Conservation (phyloP, 192 early-diverging fungal species). For the Backusella tuberculispora region DNA sequence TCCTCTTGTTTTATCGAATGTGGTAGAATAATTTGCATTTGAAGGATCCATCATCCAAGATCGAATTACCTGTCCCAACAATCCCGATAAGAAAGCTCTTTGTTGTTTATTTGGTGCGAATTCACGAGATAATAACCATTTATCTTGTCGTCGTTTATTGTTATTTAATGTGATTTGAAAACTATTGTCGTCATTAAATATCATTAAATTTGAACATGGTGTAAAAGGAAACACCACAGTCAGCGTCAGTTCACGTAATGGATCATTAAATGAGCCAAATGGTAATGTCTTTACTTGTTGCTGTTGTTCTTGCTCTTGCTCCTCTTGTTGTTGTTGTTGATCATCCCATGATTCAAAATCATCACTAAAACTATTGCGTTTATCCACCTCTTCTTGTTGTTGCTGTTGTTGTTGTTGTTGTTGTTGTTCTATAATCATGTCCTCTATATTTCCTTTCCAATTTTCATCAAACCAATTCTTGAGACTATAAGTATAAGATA, state of each 20-base stretch:
- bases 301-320: background rate
- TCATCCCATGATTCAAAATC: constrained; percentile 25
- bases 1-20: constrained; percentile 5
- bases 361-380: constrained; percentile 6
- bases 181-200: background rate
- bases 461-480: constrained; percentile 61
- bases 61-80: constrained; percentile 47
- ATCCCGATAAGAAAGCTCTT: constrained; percentile 43
- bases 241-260: constrained; percentile 47
- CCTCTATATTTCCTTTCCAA: constrained; percentile 46
- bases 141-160: background rate
- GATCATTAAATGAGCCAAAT: constrained; percentile 60
- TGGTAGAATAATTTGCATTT: constrained; percentile 24
- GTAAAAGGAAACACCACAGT: constrained; percentile 50
- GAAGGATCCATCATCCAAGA: constrained; percentile 52
- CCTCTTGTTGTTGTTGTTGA: constrained; percentile 24
- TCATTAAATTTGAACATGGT: background rate
- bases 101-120: constrained; percentile 48
- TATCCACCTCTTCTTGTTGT: background rate
- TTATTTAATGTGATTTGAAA: background rate
- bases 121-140: constrained; percentile 44
- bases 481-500: constrained; percentile 54
- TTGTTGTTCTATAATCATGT: background rate
- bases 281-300: constrained; percentile 36
- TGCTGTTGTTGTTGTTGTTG: no score